Base-by-base conservation (phyloP, 768 basidiomycete species). In the Phlebiopsis flavidoalba region DNA sequence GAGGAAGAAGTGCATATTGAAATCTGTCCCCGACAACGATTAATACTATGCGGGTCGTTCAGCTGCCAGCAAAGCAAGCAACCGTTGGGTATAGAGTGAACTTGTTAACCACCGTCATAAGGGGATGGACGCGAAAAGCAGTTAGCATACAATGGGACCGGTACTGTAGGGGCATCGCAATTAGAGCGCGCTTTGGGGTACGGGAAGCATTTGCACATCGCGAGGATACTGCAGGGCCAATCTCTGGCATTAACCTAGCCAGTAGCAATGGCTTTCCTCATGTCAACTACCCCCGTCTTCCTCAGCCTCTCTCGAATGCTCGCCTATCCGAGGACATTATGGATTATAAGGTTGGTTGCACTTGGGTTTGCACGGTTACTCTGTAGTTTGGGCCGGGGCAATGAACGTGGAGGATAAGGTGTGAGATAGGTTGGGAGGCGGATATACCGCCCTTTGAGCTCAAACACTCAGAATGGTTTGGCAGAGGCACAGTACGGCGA, bases 71-170 rank as follows among this genome's bases (percentile, higher is more conserved):
- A 24, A 21, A 52, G 8, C 49, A 53, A 36, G 1, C 21, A 8
- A n/a, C n/a, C 15, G 40, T 36, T 43, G 37, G 43, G 19, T 46
- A 40, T 63, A 93, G n/a, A n/a, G n/a, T n/a, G n/a, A n/a, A 95
- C 82, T 98, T 98, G 79, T 98, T 98, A 64, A 96, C 85, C 49
- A 98, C 82, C 0, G 97, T 99, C 97, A 99, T 99, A 52, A 95
- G 74, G n/a, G n/a, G 65, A 98, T 96, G 0, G 92, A 94, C 1
- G 95, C 93, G 14, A 90, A n/a, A n/a, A 61, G 70, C 97, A 98
- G 72, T n/a, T 98, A 98, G 69, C 89, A 90, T 60, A 88, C 63
- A 63, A 98, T 89, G 36, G 97, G 86, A 33, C n/a, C n/a, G 89
- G 79, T 19, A 89, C 92, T 93, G 67, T 19, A 19, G 11, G 17